These are phyloP conservation scores for Paracoccidioides lutzii DNA, from an alignment of 2,329 filamentous ascomycete genomes.

Conservation along the genomic window DNA sequence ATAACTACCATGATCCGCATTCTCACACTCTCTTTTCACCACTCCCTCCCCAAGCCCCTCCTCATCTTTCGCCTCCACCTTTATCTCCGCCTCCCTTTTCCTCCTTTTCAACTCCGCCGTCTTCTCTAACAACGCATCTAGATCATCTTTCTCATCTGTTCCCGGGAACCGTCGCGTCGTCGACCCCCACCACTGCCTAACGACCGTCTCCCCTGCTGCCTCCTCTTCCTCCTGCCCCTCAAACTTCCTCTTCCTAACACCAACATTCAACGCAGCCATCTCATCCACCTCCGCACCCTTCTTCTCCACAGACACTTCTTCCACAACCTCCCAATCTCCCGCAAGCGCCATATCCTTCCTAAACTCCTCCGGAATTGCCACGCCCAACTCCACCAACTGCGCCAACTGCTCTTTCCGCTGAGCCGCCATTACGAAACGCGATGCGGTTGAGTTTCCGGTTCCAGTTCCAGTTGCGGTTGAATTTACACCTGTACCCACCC, in stretches of 20 bases:
- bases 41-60: conserved; percentile 4
- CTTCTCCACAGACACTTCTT: conserved; percentile 28
- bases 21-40: conserved; percentile 8
- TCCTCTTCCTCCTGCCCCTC: conserved; percentile 33
- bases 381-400: conserved; percentile 76
- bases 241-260: conserved; percentile 34
- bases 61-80: conserved; percentile 6
- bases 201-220: conserved; percentile 20
- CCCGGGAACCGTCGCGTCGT: conserved; percentile 29
- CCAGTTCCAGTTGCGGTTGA: neutral
- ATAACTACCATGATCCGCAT: conserved; percentile 4
- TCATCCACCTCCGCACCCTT: conserved; percentile 27
- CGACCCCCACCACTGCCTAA: conserved; percentile 34
- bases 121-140: conserved; percentile 32
- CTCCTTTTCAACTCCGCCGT: conserved; percentile 29
- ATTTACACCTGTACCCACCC: conserved; percentile 11
- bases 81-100: conserved; percentile 8
- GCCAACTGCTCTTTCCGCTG: conserved; percentile 74
- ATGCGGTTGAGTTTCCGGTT: conserved; percentile 24
- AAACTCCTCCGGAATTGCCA: conserved; percentile 68
- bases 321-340: conserved; percentile 71
- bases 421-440: conserved; percentile 40
- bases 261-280: conserved; percentile 31
- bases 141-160: conserved; percentile 24
- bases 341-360: conserved; percentile 72